Conservation (phyloP, 768 basidiomycete species). For the Stropharia rugosoannulata region DNA sequence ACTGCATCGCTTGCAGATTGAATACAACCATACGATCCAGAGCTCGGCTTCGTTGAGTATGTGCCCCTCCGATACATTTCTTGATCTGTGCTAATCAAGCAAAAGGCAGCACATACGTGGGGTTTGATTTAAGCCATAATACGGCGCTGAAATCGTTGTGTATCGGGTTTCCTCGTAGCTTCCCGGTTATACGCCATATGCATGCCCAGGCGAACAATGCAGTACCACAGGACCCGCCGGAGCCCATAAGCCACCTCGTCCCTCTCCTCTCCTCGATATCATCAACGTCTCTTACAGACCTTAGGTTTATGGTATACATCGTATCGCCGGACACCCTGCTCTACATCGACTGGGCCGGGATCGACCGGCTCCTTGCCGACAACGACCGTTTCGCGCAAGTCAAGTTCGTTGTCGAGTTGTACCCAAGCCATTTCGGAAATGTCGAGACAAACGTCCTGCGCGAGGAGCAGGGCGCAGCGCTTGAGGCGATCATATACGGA, state of each 20-base stretch:
- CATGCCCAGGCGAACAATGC: too few species aligned
- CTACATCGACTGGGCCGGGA: slow-evolving; percentile 2
- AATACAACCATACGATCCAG: background rate
- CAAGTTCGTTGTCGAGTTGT: background rate
- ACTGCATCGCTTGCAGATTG: background rate
- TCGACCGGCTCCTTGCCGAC: slow-evolving; percentile 1
- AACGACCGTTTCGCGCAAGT: background rate
- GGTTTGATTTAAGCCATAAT: background rate
- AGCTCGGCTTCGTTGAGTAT: background rate
- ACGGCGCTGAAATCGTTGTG: background rate
- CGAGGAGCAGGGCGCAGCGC: background rate
- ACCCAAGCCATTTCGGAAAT: background rate
- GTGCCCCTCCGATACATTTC: background rate
- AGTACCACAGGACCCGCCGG: background rate
- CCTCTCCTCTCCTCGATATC: slow-evolving; percentile 1
- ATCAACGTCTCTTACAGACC: background rate
- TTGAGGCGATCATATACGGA: slow-evolving; percentile 2
- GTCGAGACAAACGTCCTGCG: background rate
- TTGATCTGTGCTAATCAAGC: background rate
- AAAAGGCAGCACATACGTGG: background rate
- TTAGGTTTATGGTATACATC: slow-evolving; percentile 1
- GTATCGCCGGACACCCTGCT: background rate
- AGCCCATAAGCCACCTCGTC: background rate
- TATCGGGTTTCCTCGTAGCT: too few species aligned
- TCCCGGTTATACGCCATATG: too few species aligned